Evolutionary conservation across 2,329 filamentous ascomycete species (phyloP), one percentile per base, ranked within the genome.

Genomic region (Atkinsonella texensis): DNA sequence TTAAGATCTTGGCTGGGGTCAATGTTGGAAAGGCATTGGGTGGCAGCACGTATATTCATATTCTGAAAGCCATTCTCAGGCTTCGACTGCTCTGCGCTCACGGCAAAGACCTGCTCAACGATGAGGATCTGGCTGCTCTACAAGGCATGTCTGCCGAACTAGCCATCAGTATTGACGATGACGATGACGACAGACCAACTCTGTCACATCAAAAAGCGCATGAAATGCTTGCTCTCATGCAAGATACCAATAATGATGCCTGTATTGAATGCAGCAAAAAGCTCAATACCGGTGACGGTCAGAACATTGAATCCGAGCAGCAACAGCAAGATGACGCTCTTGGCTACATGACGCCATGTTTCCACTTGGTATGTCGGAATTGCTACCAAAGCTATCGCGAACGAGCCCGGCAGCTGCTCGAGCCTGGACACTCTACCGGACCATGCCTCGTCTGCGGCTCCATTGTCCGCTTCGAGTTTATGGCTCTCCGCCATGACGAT

Each of bases 31-130:
- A 81, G 56, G 79, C 80, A 55, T 74, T 93, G 48, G 86, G 85
- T 41, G 91, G 90, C 42, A 88, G 85, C 58, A 85, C 87, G n/a
- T 96, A 95, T 62, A 90, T 93, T 46, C 88, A 95, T 59, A 93
- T 98, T 46, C 70, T 98, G 54, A 90, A 93, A 57, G 87, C 89
- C 4, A 95, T 98, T 62, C 77, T 94, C 57, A 85, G 91, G 32
- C 79, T 98, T 17, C 87, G 93, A 10, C 76, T 95, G 41, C 85
- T 97, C 49, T 96, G 90, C 63, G 93, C 90, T 1, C 91, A 96
- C 64, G 93, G 93, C n/a, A 86, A 85, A 57, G 91, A 97, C 54
- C 77, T 98, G 8, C 76, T 98, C 2, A 87, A 83, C 52, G 82
- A 90, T 38, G 85, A 91, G 18, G 91, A 97, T 60, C 72, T 95